phyloP scores from a whole-genome alignment of 805 yeast species.

The Zygoascus tannicola region DNA sequence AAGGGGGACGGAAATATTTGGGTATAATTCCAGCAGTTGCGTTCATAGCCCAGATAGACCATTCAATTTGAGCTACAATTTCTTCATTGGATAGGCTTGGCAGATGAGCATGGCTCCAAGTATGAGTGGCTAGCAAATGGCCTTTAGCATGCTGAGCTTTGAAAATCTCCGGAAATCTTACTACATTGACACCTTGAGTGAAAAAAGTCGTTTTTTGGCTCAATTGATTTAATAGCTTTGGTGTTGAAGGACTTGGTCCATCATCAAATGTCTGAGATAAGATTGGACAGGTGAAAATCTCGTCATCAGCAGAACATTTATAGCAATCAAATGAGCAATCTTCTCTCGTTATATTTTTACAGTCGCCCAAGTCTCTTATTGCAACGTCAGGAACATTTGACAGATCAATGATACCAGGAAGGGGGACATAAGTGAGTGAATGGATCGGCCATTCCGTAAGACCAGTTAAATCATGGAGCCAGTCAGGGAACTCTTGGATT shows the following conservation, averaged over 20 bases:
- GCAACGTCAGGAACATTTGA: conserved; percentile 40
- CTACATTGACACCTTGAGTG: conserved; percentile 73
- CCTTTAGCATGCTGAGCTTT: conserved; percentile 46
- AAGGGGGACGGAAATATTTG: conserved; percentile 93
- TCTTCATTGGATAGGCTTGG: conserved; percentile 73
- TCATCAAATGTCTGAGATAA: conserved; percentile 90
- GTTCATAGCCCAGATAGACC: conserved; percentile 98
- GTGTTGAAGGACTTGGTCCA: conserved; percentile 77
- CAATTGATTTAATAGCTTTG: conserved; percentile 46
- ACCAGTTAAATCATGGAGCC: conserved; percentile 74
- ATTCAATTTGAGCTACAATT: conserved; percentile 79
- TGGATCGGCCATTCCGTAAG: conserved; percentile 72
- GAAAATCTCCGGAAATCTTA: conserved; percentile 68
- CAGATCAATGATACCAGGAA: conserved; percentile 55
- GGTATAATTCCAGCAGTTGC: conserved; percentile 85
- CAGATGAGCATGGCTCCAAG: conserved; percentile 85
- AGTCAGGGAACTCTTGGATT: conserved; percentile 67
- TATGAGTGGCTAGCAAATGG: conserved; percentile 78
- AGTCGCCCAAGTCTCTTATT: conserved; percentile 36
- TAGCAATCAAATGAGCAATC: conserved; percentile 82
- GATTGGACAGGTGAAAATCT: conserved; percentile 61
- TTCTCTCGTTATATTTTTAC: conserved; percentile 40
- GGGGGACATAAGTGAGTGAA: conserved; percentile 80
- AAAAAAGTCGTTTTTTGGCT: conserved; percentile 64
- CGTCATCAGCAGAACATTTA: conserved; percentile 68